Percentiles rank a stretch among this genome's conserved stretches.
These are phyloP conservation scores for Nigrospora sphaerica DNA, from an alignment of 2,329 filamentous ascomycete genomes.

Conservation along the genomic window DNA sequence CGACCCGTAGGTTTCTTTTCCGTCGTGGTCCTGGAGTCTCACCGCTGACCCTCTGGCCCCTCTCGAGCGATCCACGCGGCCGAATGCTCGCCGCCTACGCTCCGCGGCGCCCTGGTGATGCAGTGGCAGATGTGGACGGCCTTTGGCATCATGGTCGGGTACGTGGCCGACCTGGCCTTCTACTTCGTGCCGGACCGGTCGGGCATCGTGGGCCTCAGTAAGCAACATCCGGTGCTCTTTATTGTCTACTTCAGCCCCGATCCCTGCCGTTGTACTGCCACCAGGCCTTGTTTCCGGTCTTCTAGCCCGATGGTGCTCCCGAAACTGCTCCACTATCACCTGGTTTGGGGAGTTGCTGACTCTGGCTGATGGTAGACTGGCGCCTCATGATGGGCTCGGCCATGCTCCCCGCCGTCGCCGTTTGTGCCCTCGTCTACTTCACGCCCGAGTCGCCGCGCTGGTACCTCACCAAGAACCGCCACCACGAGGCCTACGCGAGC, in stretches of 20 bases:
- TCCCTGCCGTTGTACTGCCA: too few relatives aligned
- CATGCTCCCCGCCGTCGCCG: conserved; percentile 52
- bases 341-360: too few relatives aligned
- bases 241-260: too few relatives aligned
- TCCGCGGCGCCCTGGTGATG: conserved; percentile 67
- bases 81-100: conserved; percentile 55
- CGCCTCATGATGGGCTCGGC: conserved; percentile 64
- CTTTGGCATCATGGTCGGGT: conserved; percentile 51
- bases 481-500: conserved; percentile 37
- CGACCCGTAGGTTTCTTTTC: conserved; percentile 36
- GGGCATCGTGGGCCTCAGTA: conserved; percentile 46
- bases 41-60: not conserved
- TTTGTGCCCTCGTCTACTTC: conserved; percentile 44
- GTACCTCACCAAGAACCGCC: conserved; percentile 39
- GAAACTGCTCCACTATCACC: too few relatives aligned
- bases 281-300: too few relatives aligned
- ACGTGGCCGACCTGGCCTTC: conserved; percentile 54
- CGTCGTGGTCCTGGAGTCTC: too few relatives aligned
- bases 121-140: conserved; percentile 56
- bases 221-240: too few relatives aligned
- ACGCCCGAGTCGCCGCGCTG: conserved; percentile 16
- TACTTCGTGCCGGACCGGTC: conserved; percentile 44
- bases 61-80: conserved; percentile 57
- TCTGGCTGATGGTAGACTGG: too few relatives aligned
- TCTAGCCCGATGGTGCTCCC: too few relatives aligned